These are phyloP conservation scores for Rhodotorula glutinis DNA, from an alignment of 1,284 basidiomycete genomes.

Conservation along the genomic window DNA sequence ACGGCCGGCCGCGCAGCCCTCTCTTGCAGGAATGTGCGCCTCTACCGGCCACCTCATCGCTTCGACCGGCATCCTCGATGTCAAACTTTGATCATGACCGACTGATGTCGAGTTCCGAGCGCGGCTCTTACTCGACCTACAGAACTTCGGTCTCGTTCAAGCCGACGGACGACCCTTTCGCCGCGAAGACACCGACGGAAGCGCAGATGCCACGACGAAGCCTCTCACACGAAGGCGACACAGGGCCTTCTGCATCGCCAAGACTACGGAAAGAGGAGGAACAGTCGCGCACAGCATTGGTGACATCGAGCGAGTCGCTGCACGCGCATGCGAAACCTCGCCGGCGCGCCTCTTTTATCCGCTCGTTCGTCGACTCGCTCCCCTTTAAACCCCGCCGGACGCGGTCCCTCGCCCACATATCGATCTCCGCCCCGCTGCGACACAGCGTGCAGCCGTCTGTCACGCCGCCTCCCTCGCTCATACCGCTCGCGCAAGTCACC, in stretches of 20 bases:
- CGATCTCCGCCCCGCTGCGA: constrained; percentile 16
- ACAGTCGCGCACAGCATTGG: too few species aligned
- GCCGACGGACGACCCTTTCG: constrained; percentile 27
- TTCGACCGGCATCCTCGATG: background rate
- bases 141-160: constrained; percentile 1
- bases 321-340: too few species aligned
- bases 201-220: background rate
- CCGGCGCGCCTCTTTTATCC: constrained; percentile 6
- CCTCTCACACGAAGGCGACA: background rate
- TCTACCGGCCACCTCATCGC: background rate
- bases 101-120: background rate
- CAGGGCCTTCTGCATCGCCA: background rate
- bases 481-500: background rate
- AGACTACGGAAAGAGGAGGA: too few species aligned
- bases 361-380: background rate
- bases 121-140: background rate
- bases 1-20: background rate
- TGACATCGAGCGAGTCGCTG: background rate
- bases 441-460: background rate
- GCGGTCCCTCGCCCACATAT: constrained; percentile 1
- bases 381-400: background rate
- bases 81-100: background rate
- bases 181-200: background rate
- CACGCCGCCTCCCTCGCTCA: background rate
- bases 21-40: background rate